Evolutionary conservation across 83 land plant species (phyloP).

Genomic region (Thuja plicata): DNA sequence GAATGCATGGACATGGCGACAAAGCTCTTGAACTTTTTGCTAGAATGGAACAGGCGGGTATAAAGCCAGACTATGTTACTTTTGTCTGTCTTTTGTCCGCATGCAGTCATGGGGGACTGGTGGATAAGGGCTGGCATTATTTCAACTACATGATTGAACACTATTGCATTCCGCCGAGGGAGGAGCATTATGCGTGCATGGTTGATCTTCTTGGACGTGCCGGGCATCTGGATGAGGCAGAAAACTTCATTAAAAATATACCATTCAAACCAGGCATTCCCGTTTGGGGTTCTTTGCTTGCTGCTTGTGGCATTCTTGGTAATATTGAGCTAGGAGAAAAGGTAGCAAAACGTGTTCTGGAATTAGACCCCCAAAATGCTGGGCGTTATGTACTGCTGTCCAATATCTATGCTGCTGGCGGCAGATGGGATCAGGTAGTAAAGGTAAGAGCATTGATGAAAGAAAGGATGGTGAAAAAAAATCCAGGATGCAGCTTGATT

Average conservation of each 20-base stretch:
- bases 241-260: neutral
- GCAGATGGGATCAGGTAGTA: constrained; percentile 6
- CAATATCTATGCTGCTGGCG: neutral
- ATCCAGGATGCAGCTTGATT: constrained; percentile 1
- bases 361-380: neutral
- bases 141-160: neutral
- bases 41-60: neutral
- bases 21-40: constrained; percentile 3
- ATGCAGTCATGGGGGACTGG: constrained; percentile 14
- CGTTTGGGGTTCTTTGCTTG: constrained; percentile 5
- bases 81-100: constrained; percentile 16
- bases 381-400: constrained; percentile 4
- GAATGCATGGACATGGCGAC: constrained; percentile 9
- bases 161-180: neutral
- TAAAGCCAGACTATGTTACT: constrained; percentile 4
- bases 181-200: constrained; percentile 8
- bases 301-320: constrained; percentile 4
- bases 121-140: constrained; percentile 5
- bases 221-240: constrained; percentile 7
- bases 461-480: neutral
- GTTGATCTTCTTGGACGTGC: constrained; percentile 11
- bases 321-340: constrained; percentile 1
- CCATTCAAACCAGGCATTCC: neutral
- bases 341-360: neutral
- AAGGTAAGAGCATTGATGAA: constrained; percentile 1